Conservation (phyloP, 2,329 filamentous ascomycete genomes). For the Fusarium nodosum region DNA sequence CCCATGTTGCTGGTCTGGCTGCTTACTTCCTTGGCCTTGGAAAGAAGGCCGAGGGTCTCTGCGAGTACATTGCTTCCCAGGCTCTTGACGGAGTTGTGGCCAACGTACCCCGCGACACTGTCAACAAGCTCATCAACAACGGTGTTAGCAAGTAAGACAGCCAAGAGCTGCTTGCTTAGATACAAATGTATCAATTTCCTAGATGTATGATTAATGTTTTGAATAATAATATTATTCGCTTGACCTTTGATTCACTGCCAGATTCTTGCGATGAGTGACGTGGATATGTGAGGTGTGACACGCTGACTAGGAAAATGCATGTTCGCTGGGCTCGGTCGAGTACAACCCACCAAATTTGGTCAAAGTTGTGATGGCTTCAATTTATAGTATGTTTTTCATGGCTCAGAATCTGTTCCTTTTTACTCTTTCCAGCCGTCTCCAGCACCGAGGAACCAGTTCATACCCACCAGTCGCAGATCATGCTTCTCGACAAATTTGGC, state of each 20-base stretch:
- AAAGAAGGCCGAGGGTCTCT: constrained; percentile 39
- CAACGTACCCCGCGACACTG: constrained; percentile 23
- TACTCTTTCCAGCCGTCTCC: constrained; percentile 59
- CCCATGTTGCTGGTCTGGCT: constrained; percentile 59
- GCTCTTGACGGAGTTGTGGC: constrained; percentile 33
- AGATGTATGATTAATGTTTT: constrained; percentile 31
- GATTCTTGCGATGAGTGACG: background rate
- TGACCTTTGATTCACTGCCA: background rate
- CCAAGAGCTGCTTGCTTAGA: background rate
- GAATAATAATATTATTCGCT: constrained; percentile 18
- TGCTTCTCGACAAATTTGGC: constrained; percentile 57
- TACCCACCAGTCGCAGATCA: constrained; percentile 56
- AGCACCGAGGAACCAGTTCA: constrained; percentile 63
- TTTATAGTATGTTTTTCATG: background rate
- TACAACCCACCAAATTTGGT: background rate
- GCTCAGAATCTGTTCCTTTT: background rate
- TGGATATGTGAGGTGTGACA: background rate
- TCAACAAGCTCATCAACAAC: constrained; percentile 45
- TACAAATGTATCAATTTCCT: constrained; percentile 7
- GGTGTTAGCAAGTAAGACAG: constrained; percentile 27
- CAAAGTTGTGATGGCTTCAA: background rate
- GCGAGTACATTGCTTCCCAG: constrained; percentile 40
- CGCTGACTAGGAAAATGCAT: background rate
- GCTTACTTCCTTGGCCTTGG: constrained; percentile 59
- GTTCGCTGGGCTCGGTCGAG: too few relatives aligned